Base-by-base conservation (phyloP, 1,284 basidiomycete genomes). In the Leccinum colubrinum region DNA sequence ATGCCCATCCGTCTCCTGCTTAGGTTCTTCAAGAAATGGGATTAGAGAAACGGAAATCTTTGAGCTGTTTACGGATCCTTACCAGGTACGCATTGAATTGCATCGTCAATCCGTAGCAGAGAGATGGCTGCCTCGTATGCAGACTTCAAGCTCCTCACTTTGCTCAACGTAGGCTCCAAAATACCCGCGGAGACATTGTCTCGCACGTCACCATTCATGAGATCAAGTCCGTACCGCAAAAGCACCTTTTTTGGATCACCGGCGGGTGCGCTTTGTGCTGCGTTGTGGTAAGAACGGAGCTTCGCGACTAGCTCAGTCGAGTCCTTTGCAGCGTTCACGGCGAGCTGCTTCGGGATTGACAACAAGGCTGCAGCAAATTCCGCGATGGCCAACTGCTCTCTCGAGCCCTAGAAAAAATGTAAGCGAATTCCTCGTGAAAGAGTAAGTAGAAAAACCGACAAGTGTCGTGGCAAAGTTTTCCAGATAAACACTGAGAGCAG, bases 381-480 rank as follows among this genome's bases (percentile, higher is more conserved):
- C 41, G 97, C 97, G 70, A 99, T 98, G 30, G 97, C 97, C 54
- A 99, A 83, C 78, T 99, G 97, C 79, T 99, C 97, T 70, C 97
- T 85, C 35, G 96, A 98, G 52, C 97, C 97, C 94, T 96, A 56
- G 63, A 65, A 65, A 70, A 62, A 54, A 59, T 20, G 46, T 48
- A 48, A 48, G 46, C 46, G 20, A 12, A 48, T 20, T 11, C 46
- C 17, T 48, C 46, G 17, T 6, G 46, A 15, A n/a, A 20, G 20
- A 33, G 15, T 7, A 3, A 5, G 1, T 35, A 12, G 59, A 46
- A 52, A 25, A 60, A 80, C 88, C 74, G 73, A 95, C 94, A 72
- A 97, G 80, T 20, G 96, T 99, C 6, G 95, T 98, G 2, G 97
- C 97, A 82, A 98, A 99, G 80, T 98, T 99, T 77, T 99, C 97